phyloP scores from a whole-genome alignment of 2,329 filamentous ascomycete species.

The Saccharata proteae region DNA sequence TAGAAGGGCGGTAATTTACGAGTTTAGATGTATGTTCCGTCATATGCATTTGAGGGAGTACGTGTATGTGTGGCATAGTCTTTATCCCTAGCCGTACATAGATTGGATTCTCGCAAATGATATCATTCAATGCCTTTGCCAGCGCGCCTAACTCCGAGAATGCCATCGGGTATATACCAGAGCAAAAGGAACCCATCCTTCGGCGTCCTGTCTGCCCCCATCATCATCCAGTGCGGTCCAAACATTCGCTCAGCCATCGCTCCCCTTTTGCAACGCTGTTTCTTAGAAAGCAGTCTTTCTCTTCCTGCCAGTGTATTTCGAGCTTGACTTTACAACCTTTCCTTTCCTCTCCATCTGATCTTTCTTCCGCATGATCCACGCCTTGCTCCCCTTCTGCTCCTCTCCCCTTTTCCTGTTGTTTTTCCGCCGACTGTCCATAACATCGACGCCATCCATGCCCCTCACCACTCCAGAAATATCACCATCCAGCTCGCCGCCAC shows the following conservation, averaged over 20 bases:
- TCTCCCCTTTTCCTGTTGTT: constrained; percentile 42
- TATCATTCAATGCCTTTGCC: constrained; percentile 7
- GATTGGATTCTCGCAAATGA: constrained; percentile 21
- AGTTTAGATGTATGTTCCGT: constrained; percentile 6
- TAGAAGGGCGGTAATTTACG: constrained; percentile 11
- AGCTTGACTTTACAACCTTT: constrained; percentile 82
- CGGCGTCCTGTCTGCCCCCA: too few species aligned
- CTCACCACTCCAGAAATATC: constrained; percentile 87
- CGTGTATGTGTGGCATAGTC: constrained; percentile 19
- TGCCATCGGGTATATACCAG: constrained; percentile 7
- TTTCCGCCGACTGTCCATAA: constrained; percentile 43
- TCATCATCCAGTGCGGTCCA: too few species aligned
- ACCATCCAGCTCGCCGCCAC: constrained; percentile 46
- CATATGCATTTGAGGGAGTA: constrained; percentile 5
- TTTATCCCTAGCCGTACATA: constrained; percentile 32
- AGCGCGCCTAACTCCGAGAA: constrained; percentile 18
- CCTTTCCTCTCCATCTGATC: constrained; percentile 91
- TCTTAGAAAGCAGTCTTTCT: constrained; percentile 62
- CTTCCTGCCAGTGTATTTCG: constrained; percentile 89
- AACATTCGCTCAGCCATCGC: background rate
- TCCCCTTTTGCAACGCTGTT: background rate
- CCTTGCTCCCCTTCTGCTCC: constrained; percentile 69
- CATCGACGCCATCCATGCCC: constrained; percentile 76
- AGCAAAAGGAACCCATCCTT: background rate
- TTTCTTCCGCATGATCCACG: constrained; percentile 77